Evolutionary conservation across 1,284 basidiomycete species (phyloP).

Genomic region (Trichosporon inkin): DNA sequence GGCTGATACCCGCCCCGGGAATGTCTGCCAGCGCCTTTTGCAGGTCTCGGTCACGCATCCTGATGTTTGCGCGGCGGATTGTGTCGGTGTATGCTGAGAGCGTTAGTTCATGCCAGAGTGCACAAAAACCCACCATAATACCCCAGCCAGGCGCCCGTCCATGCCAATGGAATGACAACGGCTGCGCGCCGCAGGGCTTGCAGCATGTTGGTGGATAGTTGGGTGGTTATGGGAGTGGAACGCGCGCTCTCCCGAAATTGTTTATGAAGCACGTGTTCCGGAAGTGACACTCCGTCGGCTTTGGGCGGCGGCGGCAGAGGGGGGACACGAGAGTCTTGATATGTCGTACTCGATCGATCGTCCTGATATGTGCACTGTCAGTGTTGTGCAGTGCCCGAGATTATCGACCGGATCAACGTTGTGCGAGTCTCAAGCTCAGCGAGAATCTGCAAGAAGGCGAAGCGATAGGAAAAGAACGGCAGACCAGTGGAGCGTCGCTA

Average conservation of each 20-base stretch:
- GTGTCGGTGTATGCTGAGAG: constrained; percentile 47
- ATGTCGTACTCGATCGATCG: not conserved
- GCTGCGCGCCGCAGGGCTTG: constrained; percentile 30
- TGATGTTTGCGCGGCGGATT: constrained; percentile 39
- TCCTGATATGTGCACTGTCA: not conserved
- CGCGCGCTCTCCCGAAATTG: constrained; percentile 3
- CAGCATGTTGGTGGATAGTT: constrained; percentile 11
- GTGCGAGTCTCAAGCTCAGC: no score
- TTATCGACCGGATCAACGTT: not conserved
- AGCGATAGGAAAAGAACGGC: no score
- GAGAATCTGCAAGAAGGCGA: not conserved
- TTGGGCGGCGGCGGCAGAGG: no score
- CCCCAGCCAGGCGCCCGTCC: constrained; percentile 43
- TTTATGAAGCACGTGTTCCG: constrained; percentile 10
- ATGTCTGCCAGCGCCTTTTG: constrained; percentile 24
- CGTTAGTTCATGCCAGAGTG: not conserved
- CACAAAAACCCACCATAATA: constrained; percentile 39
- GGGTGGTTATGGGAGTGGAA: not conserved
- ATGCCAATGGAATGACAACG: constrained; percentile 42
- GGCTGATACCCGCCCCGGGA: constrained; percentile 26
- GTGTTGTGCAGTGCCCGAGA: not conserved
- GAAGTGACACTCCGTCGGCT: not conserved
- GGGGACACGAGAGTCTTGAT: not conserved
- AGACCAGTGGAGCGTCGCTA: no score
- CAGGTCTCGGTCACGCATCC: constrained; percentile 31